A percentile compares a stretch with the other conserved stretches of the same genome.
phyloP scores from a whole-genome alignment of 2,329 filamentous ascomycete genomes.

The Aspergillus luchuensis region DNA sequence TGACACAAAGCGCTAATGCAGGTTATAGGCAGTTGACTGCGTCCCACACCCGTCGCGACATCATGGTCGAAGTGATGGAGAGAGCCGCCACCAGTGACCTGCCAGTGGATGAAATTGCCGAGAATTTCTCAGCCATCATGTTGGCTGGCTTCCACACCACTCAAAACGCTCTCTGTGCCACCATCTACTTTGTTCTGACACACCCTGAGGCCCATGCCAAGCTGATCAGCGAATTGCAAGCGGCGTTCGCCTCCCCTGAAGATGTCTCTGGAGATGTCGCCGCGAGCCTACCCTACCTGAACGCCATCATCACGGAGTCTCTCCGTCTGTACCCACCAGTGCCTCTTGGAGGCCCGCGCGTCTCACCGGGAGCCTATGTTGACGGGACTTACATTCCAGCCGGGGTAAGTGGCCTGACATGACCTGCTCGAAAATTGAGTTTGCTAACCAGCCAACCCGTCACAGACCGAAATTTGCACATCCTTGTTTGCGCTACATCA shows the following conservation, averaged over 20 bases:
- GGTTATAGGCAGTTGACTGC: conserved; percentile 23
- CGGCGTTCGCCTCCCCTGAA: conserved; percentile 18
- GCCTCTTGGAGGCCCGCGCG: conserved; percentile 30
- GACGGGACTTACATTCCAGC: conserved; percentile 27
- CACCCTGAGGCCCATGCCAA: conserved; percentile 24
- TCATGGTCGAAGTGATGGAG: conserved; percentile 33
- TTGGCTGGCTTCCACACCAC: conserved; percentile 31
- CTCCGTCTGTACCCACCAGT: conserved; percentile 36
- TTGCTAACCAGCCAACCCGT: neutral
- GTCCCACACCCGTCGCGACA: conserved; percentile 25
- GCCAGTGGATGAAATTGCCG: conserved; percentile 27
- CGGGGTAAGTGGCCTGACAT: conserved; percentile 22
- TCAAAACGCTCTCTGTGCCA: conserved; percentile 29
- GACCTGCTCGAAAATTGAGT: neutral
- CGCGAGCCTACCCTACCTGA: conserved; percentile 30
- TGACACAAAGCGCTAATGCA: neutral
- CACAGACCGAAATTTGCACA: conserved; percentile 31
- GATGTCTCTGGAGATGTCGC: conserved; percentile 23
- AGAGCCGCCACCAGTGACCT: conserved; percentile 19
- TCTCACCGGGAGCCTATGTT: conserved; percentile 28
- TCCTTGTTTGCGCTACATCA: conserved; percentile 35
- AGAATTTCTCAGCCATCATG: conserved; percentile 34
- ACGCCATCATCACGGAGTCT: conserved; percentile 34
- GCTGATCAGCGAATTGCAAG: conserved; percentile 22
- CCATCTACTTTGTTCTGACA: conserved; percentile 30